Evolutionary conservation across 306 rosid genomes (phyloP).

Genomic region (Macrotyloma uniflorum): DNA sequence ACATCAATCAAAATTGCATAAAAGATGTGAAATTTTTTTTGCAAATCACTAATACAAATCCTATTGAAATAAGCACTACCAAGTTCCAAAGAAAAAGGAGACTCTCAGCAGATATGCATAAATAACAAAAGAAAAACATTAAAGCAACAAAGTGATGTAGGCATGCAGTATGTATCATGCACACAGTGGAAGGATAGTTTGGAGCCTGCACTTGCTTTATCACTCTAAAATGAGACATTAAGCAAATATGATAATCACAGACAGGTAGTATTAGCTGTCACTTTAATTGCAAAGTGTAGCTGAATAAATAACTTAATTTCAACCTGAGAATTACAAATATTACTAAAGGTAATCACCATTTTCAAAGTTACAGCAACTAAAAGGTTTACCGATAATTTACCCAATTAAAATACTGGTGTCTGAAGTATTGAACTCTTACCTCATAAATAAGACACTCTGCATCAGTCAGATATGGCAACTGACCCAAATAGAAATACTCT

Average conservation of each 20-base stretch:
- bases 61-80: constrained; percentile 2
- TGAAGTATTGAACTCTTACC: constrained; percentile 54
- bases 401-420: constrained; percentile 27
- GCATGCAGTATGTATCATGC: constrained; percentile 19
- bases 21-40: background rate
- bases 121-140: constrained; percentile 25
- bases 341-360: constrained; percentile 19
- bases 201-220: constrained; percentile 21
- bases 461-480: constrained; percentile 82
- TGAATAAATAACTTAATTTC: constrained; percentile 2
- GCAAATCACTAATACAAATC: constrained; percentile 17
- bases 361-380: constrained; percentile 27
- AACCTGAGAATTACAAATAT: constrained; percentile 25
- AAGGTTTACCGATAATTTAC: constrained; percentile 17
- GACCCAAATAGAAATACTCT: constrained; percentile 87
- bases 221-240: constrained; percentile 15
- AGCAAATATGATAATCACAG: constrained; percentile 17
- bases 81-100: background rate
- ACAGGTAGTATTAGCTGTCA: background rate
- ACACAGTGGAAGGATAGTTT: constrained; percentile 22
- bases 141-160: background rate
- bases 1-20: background rate
- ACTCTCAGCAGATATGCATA: constrained; percentile 15
- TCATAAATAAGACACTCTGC: constrained; percentile 73
- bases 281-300: constrained; percentile 17